phyloP scores from a whole-genome alignment of 1,139 yeast genomes.

The Suzukiozyma palmioleophila region DNA sequence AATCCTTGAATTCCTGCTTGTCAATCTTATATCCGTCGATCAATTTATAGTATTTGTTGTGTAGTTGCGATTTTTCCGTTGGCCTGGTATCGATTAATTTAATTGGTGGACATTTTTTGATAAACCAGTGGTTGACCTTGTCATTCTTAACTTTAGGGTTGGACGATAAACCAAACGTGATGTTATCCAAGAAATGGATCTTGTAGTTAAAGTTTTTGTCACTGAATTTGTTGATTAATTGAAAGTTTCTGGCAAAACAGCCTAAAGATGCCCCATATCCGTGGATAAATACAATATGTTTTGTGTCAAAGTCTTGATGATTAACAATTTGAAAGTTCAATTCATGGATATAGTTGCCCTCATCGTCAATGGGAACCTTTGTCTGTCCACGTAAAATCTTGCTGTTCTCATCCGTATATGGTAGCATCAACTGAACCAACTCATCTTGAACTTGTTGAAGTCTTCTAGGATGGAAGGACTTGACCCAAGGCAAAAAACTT shows the following conservation, averaged over 20 bases:
- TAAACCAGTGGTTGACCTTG: constrained; percentile 14
- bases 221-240: constrained; percentile 36
- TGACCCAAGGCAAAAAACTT: constrained; percentile 24
- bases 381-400: constrained; percentile 17
- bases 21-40: constrained; percentile 32
- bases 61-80: constrained; percentile 24
- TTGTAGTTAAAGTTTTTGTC: constrained; percentile 40
- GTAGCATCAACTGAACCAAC: constrained; percentile 35
- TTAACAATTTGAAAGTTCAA: constrained; percentile 29
- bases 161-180: constrained; percentile 81
- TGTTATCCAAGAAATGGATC: constrained; percentile 74
- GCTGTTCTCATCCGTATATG: constrained; percentile 18
- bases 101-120: constrained; percentile 27
- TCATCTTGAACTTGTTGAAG: constrained; percentile 30
- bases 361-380: constrained; percentile 22
- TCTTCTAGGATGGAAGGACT: constrained; percentile 25
- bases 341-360: constrained; percentile 34
- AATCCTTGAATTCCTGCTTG: constrained; percentile 21
- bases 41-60: constrained; percentile 41
- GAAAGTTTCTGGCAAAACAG: constrained; percentile 76
- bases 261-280: constrained; percentile 93
- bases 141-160: constrained; percentile 44
- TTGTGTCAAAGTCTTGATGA: constrained; percentile 15
- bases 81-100: constrained; percentile 27
- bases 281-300: constrained; percentile 67